These are phyloP conservation scores for Xerocomellus dryophilus DNA, from an alignment of 768 basidiomycete species.

Conservation along the genomic window DNA sequence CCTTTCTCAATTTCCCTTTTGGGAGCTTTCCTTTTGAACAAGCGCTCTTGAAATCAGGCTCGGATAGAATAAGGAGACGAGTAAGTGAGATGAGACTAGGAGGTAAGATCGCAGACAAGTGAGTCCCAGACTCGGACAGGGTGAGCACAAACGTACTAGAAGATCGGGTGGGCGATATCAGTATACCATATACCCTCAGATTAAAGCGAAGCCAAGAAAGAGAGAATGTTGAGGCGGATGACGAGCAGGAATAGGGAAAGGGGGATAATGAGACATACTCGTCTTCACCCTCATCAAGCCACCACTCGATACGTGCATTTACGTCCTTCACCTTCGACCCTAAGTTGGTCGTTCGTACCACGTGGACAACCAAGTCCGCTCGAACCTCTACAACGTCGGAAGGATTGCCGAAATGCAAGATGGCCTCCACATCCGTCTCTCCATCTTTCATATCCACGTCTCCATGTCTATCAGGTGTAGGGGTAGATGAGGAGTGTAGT, in stretches of 20 bases:
- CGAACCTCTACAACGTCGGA: constrained; percentile 76
- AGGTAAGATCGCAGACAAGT: constrained; percentile 51
- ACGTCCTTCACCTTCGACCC: constrained; percentile 14
- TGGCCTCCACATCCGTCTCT: constrained; percentile 18
- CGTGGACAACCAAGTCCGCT: constrained; percentile 63
- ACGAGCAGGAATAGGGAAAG: not conserved
- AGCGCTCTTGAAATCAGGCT: constrained; percentile 58
- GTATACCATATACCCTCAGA: not conserved
- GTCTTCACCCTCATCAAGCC: constrained; percentile 87
- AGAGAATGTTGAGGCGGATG: not conserved
- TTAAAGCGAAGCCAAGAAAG: not conserved
- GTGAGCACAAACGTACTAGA: constrained; percentile 11
- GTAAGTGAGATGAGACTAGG: constrained; percentile 66
- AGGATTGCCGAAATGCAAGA: constrained; percentile 56
- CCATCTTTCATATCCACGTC: constrained; percentile 13
- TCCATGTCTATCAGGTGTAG: not conserved
- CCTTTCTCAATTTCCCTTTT: constrained; percentile 48
- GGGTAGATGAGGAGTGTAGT: constrained; percentile 33
- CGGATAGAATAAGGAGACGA: constrained; percentile 55
- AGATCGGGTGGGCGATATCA: not conserved
- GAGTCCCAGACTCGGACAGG: constrained; percentile 40
- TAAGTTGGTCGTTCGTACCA: constrained; percentile 22
- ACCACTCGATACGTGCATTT: constrained; percentile 74
- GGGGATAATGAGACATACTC: constrained; percentile 54
- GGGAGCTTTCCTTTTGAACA: constrained; percentile 68